Conservation (phyloP, 176 grass and related monocot species). For the Oryza glaberrima region DNA sequence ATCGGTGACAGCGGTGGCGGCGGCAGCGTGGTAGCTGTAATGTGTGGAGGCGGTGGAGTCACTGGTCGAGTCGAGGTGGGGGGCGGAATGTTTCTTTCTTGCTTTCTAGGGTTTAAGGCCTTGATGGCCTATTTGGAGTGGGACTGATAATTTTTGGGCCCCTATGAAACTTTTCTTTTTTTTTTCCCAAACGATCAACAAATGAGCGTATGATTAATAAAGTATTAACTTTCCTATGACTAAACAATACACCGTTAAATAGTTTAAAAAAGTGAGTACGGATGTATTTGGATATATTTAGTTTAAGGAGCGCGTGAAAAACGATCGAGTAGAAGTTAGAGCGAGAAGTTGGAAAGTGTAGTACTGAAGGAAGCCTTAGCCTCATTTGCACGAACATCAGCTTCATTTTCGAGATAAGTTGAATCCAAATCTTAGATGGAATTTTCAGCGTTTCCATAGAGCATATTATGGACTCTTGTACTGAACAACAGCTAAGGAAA, state of each 20-base stretch:
- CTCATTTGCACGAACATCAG: no score
- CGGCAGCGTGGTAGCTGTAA: background rate
- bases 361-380: no score
- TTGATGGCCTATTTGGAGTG: background rate
- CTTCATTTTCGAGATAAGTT: background rate
- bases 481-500: background rate
- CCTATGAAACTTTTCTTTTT: background rate
- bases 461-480: background rate
- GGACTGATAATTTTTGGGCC: background rate
- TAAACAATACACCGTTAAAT: no score
- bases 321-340: no score
- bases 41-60: background rate
- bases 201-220: no score
- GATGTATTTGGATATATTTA: no score
- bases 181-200: background rate
- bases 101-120: conserved; percentile 43
- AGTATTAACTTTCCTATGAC: no score
- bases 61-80: background rate
- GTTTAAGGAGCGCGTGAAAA: no score
- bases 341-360: no score
- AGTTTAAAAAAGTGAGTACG: no score
- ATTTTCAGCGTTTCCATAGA: background rate
- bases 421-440: background rate
- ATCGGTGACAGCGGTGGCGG: background rate
- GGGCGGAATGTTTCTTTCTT: background rate